Conservation (phyloP, 192 early-diverging fungal species). For the Martensiomyces pterosporus region DNA sequence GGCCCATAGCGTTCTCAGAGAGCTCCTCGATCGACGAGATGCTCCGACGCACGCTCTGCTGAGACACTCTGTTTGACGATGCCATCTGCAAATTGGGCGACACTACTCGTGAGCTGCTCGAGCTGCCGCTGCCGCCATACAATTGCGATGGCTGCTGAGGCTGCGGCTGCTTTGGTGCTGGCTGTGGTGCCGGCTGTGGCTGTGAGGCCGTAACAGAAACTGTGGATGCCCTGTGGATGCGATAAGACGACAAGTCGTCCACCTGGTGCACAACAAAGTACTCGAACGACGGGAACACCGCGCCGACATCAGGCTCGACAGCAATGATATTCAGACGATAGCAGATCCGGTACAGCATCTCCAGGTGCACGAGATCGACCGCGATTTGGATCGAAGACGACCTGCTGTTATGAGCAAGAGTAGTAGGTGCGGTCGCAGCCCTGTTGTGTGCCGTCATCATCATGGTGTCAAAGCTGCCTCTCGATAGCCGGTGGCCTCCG, state of each 20-base stretch:
- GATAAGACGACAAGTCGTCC: constrained; percentile 17
- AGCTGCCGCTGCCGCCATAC: too few species aligned
- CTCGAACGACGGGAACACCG: constrained; percentile 36
- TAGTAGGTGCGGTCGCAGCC: too few species aligned
- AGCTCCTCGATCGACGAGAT: constrained; percentile 11
- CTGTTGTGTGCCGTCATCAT: too few species aligned
- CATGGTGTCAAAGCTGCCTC: constrained; percentile 24
- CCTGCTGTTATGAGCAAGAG: background rate
- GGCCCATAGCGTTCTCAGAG: background rate
- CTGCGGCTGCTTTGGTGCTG: background rate
- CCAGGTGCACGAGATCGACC: constrained; percentile 28
- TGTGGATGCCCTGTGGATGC: constrained; percentile 36
- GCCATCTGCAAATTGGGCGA: background rate
- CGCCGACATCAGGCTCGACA: constrained; percentile 21
- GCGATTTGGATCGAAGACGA: background rate
- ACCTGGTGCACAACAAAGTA: constrained; percentile 32
- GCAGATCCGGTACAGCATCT: constrained; percentile 27
- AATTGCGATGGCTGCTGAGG: background rate
- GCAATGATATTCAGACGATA: constrained; percentile 45
- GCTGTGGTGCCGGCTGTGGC: too few species aligned
- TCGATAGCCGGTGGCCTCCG: constrained; percentile 16
- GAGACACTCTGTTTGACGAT: too few species aligned
- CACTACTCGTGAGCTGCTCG: background rate
- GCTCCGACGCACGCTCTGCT: constrained; percentile 1
- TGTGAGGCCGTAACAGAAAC: constrained; percentile 17